Evolutionary conservation across 495 filamentous ascomycete genomes (phyloP), one percentile per base, ranked within the genome.

Genomic region (Immersiella caudata): DNA sequence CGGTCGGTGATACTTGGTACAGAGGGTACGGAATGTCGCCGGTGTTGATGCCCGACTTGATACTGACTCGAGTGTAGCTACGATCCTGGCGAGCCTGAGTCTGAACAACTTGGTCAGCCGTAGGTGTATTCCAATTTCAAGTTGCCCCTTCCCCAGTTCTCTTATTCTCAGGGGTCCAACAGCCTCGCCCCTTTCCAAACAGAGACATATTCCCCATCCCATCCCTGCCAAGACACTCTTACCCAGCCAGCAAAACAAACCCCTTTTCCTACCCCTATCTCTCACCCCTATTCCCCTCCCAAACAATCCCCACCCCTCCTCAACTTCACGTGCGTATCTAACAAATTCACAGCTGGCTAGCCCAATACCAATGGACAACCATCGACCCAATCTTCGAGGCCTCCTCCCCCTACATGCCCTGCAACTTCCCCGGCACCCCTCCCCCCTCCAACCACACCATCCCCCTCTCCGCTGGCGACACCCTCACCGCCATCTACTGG

Each of bases 1-100:
- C 80, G 1, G 81, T 84, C 1, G 80, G 78, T 54, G 78, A 81
- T 6, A 79, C 77, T 7, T 83, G 82, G 82, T 83, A 83, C 56
- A 73, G 77, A 71, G 82, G 81, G 81, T 70, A 73, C 35, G 58
- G 12, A 56, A 59, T 9, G 52, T 35, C 63, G n/a, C 35, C 36
- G 18, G 11, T 33, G 2, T 52, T 46, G 54, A 36, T 21, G n/a
- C 24, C 12, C 54, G 6, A 26, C 54, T n/a, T n/a, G 20, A n/a
- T 9, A n/a, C 40, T 6, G 36, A 67, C 22, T 46, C 33, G 21
- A 59, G 8, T 33, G 27, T 60, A 83, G 81, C 21, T 82, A 80
- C 66, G 75, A 78, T 61, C 82, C 82, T 16, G 71, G 75, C 49
- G 64, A 74, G 11, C 72, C 80, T 2, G 62, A 69, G 6, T 62